Conservation (phyloP, 768 basidiomycete genomes). For the Suillus plorans region DNA sequence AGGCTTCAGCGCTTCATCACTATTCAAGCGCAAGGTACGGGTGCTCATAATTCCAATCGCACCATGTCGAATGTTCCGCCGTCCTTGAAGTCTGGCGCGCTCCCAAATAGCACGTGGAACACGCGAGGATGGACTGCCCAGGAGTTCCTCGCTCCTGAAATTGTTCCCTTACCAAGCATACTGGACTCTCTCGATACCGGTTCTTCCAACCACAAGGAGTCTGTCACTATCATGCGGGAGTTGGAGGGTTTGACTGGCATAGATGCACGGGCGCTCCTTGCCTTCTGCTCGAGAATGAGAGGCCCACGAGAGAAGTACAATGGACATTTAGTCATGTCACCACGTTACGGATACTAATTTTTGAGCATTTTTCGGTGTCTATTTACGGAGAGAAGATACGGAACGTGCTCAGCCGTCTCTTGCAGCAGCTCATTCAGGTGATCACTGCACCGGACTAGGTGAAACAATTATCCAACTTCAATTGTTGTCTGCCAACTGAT, state of each 20-base stretch:
- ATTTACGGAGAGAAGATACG: neutral
- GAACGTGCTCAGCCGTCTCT: neutral
- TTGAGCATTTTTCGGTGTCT: neutral
- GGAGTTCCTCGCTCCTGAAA: too few relatives aligned
- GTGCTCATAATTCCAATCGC: too few relatives aligned
- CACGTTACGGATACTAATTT: neutral
- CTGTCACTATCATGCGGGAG: neutral
- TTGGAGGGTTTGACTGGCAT: neutral
- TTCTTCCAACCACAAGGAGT: neutral
- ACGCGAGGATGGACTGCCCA: too few relatives aligned
- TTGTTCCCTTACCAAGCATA: too few relatives aligned
- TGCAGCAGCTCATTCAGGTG: neutral
- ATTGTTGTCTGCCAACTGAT: neutral
- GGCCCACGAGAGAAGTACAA: neutral
- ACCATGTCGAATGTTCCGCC: neutral
- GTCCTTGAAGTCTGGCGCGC: neutral
- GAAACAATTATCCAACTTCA: neutral
- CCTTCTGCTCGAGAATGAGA: neutral
- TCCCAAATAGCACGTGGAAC: too few relatives aligned
- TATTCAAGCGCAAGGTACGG: too few relatives aligned
- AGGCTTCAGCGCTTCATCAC: too few relatives aligned
- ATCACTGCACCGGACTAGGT: neutral
- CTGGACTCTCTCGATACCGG: too few relatives aligned
- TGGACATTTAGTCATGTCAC: neutral
- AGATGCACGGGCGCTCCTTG: neutral